A percentile compares a stretch with the other conserved stretches of the same genome.
phyloP scores from a whole-genome alignment of 2,329 filamentous ascomycete genomes.

The Colletotrichum melonis region DNA sequence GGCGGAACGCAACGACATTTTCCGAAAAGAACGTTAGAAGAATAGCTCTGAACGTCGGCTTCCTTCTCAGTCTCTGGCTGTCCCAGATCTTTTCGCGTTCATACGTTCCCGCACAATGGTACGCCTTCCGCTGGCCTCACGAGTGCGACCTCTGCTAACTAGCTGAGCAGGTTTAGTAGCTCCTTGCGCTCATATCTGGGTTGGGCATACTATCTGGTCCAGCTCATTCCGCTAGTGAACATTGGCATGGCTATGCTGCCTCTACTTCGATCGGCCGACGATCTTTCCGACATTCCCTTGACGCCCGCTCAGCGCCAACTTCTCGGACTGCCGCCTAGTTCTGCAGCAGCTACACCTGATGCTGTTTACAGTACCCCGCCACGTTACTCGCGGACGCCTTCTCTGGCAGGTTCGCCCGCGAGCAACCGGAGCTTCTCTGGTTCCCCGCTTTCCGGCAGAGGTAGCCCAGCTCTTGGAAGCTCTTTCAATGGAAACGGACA shows the following conservation, averaged over 20 bases:
- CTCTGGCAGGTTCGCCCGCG: constrained; percentile 70
- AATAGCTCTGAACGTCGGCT: constrained; percentile 74
- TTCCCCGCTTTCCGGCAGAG: constrained; percentile 69
- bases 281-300: constrained; percentile 88
- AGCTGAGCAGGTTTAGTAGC: constrained; percentile 18
- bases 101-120: constrained; percentile 54
- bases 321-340: constrained; percentile 80
- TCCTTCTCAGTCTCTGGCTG: constrained; percentile 54
- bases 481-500: constrained; percentile 56
- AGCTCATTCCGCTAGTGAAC: constrained; percentile 75
- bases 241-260: constrained; percentile 78
- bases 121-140: constrained; percentile 38
- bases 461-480: constrained; percentile 56
- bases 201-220: constrained; percentile 59
- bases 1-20: constrained; percentile 84
- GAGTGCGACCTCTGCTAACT: not conserved
- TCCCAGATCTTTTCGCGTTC: constrained; percentile 47
- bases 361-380: constrained; percentile 84
- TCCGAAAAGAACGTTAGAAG: constrained; percentile 79
- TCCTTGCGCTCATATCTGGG: constrained; percentile 46
- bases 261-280: constrained; percentile 77
- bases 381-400: constrained; percentile 82
- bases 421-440: constrained; percentile 67
- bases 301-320: constrained; percentile 89
- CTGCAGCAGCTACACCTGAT: constrained; percentile 71